phyloP scores from a whole-genome alignment of 73 alveolate species.

The Durusdinium trenchii region DNA sequence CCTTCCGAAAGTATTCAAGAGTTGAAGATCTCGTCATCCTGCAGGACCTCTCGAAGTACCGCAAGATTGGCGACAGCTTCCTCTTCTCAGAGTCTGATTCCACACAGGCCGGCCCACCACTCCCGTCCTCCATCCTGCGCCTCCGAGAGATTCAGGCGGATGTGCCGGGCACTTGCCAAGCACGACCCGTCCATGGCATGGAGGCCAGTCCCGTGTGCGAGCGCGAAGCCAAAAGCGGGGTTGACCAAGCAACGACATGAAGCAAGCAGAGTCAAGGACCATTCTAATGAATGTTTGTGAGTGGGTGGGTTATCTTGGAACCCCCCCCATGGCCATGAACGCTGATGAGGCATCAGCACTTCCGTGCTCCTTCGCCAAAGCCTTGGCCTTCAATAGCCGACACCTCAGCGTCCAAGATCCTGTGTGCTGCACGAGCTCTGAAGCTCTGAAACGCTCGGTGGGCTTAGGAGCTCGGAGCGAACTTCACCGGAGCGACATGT shows the following conservation, averaged over 20 bases:
- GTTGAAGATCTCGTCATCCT: no score
- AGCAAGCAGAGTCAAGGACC: no score
- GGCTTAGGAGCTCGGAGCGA: no score
- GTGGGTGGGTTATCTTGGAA: no score
- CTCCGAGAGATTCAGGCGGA: neutral
- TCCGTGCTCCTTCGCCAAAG: slow-evolving; percentile 70
- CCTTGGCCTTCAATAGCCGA: slow-evolving; percentile 72
- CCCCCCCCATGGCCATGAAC: no score
- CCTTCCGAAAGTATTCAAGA: no score
- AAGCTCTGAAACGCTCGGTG: no score
- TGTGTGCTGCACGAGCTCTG: neutral
- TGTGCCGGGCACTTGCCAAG: slow-evolving; percentile 22
- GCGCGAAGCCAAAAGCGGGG: no score
- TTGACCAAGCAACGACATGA: no score
- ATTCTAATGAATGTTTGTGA: no score
- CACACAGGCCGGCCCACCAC: slow-evolving; percentile 14
- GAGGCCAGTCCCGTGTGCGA: neutral
- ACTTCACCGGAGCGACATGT: no score
- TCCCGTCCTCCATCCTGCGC: no score
- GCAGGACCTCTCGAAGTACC: slow-evolving; percentile 17
- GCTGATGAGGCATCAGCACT: slow-evolving; percentile 47
- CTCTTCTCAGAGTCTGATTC: neutral
- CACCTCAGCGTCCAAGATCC: neutral
- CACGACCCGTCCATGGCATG: slow-evolving; percentile 15
- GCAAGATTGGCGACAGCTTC: slow-evolving; percentile 6